Conservation (phyloP, 371 early-diverging fungal species). For the Lichtheimia ornata region DNA sequence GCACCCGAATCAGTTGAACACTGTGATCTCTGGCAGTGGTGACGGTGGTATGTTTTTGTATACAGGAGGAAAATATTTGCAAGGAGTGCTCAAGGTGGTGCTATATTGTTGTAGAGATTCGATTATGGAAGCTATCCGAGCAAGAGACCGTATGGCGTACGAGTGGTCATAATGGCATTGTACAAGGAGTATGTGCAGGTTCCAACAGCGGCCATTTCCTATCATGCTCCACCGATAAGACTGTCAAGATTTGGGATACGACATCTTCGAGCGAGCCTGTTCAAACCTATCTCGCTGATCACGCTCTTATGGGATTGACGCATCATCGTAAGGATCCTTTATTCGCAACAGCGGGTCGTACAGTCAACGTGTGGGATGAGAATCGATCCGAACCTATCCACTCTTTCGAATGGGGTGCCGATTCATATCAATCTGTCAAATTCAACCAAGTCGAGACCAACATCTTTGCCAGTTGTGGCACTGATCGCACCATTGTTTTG, state of each 20-base stretch:
- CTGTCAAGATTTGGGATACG: slow-evolving; percentile 84
- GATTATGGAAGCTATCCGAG: slow-evolving; percentile 81
- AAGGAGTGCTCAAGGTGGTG: background rate
- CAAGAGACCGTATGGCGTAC: slow-evolving; percentile 74
- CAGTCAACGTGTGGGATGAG: slow-evolving; percentile 93
- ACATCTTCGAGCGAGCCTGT: slow-evolving; percentile 50
- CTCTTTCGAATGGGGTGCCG: slow-evolving; percentile 90
- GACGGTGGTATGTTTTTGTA: slow-evolving; percentile 75
- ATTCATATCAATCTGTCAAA: slow-evolving; percentile 88
- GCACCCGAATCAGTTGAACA: slow-evolving; percentile 81
- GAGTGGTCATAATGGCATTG: slow-evolving; percentile 80
- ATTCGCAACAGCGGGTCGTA: slow-evolving; percentile 87
- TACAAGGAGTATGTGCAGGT: slow-evolving; percentile 76
- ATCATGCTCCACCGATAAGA: slow-evolving; percentile 88
- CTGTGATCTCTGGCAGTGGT: slow-evolving; percentile 87
- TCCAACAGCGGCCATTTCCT: slow-evolving; percentile 70
- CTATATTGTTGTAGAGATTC: slow-evolving; percentile 57
- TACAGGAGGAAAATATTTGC: background rate
- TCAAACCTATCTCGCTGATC: slow-evolving; percentile 76
- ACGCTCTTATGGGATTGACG: slow-evolving; percentile 76
- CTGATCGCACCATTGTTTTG: slow-evolving; percentile 90
- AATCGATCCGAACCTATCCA: slow-evolving; percentile 82
- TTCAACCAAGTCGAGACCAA: slow-evolving; percentile 94
- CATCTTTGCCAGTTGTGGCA: slow-evolving; percentile 88
- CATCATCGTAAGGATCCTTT: slow-evolving; percentile 81